Evolutionary conservation across 495 filamentous ascomycete species (phyloP), one percentile per base, ranked within the genome.

Genomic region (Hypoxylon perforatum): DNA sequence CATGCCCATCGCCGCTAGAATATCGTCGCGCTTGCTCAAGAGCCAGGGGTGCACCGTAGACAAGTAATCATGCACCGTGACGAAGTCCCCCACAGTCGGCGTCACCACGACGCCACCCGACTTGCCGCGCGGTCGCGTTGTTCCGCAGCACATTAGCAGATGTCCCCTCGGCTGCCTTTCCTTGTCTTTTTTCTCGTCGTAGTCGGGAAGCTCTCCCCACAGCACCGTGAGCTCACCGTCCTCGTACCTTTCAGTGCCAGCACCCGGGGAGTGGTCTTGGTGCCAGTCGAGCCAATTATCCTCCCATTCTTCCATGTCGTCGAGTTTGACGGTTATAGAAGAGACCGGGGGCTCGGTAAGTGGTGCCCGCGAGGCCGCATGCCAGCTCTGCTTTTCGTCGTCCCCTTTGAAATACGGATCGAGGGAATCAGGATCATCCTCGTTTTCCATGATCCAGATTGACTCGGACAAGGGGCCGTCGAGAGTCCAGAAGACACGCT

Each of bases 1-100:
- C 5, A 51, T 6, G 33, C 21, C 15, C 57, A 65, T 65, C 12
- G 56, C 57, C 15, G 30, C 38, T 17, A 69, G 30, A 23, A 74
- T 54, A 47, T 74, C 69, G 23, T 51, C 69, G n/a, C 66, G 69
- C 46, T 57, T 45, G 15, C 59, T 58, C 60, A 75, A 70, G 35
- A 75, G 57, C 45, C 53, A 68, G 5, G 69, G 72, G 57, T 72
- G 69, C 44, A 72, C 45, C 25, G 61, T 49, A 42, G 67, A 71
- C 21, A 71, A 44, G 39, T 62, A 67, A 38, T 71, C 69, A 50
- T 72, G 68, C 28, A 69, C 53, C 17, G 68, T 74, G 49, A 72
- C 45, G 19, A 72, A 74, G 18, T 38, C 45, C 12, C 38, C 41
- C 46, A 35, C 14, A 17, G 38, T 41, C n/a, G 60, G 59, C 19